These are phyloP conservation scores for Scheffersomyces titani DNA, from an alignment of 1,139 yeast genomes.

Conservation along the genomic window DNA sequence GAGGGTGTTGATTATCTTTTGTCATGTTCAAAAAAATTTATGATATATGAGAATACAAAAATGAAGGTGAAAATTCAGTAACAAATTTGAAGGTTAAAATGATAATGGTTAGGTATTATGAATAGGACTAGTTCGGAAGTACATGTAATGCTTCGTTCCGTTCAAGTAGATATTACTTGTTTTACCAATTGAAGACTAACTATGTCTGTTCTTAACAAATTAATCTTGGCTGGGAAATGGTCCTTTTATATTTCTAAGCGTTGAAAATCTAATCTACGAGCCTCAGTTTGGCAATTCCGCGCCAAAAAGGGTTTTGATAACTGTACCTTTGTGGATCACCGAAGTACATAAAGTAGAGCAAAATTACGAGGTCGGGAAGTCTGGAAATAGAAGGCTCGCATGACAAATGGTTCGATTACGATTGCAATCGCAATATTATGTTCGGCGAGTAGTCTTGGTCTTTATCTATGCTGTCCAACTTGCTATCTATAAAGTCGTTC, in stretches of 20 bases:
- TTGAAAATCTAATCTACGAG: not conserved
- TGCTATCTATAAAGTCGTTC: not conserved
- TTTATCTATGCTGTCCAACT: not conserved
- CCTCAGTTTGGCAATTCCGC: not conserved
- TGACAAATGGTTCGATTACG: not conserved
- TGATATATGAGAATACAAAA: not conserved
- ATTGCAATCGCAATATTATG: not conserved
- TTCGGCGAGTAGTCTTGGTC: not conserved
- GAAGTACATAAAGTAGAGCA: not conserved
- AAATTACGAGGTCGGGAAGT: not conserved
- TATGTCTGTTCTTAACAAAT: not conserved
- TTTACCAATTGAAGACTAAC: not conserved
- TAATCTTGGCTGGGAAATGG: not conserved
- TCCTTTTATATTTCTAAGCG: not conserved
- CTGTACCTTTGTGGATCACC: not conserved
- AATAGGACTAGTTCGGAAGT: not conserved
- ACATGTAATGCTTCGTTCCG: not conserved
- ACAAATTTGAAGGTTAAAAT: no score
- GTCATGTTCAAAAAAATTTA: not conserved
- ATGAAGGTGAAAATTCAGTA: not conserved
- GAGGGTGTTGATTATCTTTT: conserved; percentile 4
- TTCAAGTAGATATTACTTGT: not conserved
- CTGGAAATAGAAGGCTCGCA: not conserved
- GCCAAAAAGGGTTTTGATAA: not conserved
- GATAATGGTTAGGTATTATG: not conserved